Percentiles rank a stretch among this genome's conserved stretches.
Conservation (phyloP, 2,329 filamentous ascomycete species). For the Lachnellula occidentalis region DNA sequence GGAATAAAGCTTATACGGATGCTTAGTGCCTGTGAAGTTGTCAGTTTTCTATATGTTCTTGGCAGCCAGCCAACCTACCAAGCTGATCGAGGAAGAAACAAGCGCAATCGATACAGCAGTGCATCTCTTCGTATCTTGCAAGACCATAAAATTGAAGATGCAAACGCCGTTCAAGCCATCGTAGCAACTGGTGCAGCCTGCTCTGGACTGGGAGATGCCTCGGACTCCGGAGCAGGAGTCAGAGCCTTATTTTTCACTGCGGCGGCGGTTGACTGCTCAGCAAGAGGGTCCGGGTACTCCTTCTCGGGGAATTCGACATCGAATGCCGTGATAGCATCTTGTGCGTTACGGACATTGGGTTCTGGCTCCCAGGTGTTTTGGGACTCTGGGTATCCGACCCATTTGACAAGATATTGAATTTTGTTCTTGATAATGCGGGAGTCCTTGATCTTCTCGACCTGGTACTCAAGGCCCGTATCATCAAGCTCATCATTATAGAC, state of each 20-base stretch:
- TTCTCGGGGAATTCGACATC: slow-evolving; percentile 5
- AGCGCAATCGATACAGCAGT: too few species aligned
- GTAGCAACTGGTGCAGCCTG: too few species aligned
- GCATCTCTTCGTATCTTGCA: too few species aligned
- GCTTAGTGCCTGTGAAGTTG: background rate
- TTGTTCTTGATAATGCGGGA: slow-evolving; percentile 5
- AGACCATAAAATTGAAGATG: too few species aligned
- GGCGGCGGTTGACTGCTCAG: background rate
- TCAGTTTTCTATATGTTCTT: background rate
- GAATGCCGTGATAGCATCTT: slow-evolving; percentile 6
- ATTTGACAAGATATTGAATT: slow-evolving; percentile 11
- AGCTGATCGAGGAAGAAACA: background rate
- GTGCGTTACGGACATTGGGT: slow-evolving; percentile 8
- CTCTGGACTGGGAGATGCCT: too few species aligned
- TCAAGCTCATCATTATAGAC: background rate
- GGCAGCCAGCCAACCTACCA: background rate
- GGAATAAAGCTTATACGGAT: background rate
- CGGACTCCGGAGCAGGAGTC: background rate
- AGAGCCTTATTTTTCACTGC: background rate
- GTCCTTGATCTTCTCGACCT: slow-evolving; percentile 14
- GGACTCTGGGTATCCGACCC: slow-evolving; percentile 8
- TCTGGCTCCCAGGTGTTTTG: slow-evolving; percentile 18
- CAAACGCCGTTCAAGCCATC: too few species aligned
- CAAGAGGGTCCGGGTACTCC: background rate
- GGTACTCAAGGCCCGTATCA: slow-evolving; percentile 1